Conservation (phyloP, 78 protist species). For the Protostelium mycophagum region DNA sequence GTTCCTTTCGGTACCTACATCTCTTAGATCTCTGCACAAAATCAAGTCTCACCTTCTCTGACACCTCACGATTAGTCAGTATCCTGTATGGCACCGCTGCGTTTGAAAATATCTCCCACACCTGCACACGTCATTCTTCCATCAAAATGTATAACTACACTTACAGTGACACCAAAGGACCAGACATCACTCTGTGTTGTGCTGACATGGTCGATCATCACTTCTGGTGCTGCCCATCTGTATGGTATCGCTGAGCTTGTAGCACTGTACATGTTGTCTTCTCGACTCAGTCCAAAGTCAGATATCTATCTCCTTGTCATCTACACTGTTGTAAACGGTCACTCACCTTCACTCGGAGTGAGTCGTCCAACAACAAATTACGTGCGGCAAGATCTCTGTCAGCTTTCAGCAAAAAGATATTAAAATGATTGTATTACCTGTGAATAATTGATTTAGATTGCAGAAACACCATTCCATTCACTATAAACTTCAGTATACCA, state of each 20-base stretch:
- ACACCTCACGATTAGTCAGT: not conserved
- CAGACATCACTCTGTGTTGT: not conserved
- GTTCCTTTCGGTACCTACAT: not conserved
- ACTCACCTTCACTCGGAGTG: not conserved
- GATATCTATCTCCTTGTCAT: not conserved
- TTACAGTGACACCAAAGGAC: not conserved
- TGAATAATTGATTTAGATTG: not conserved
- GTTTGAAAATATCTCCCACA: not conserved
- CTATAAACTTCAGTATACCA: no score
- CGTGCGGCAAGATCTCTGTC: not conserved
- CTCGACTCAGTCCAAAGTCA: not conserved
- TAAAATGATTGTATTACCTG: not conserved
- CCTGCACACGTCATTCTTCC: not conserved
- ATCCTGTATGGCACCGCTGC: not conserved
- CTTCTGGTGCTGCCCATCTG: not conserved
- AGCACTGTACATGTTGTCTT: not conserved
- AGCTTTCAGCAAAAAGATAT: not conserved
- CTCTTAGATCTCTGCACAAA: not conserved
- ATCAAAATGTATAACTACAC: not conserved
- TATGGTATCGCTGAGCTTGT: not conserved
- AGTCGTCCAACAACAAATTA: not conserved
- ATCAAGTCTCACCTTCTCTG: not conserved
- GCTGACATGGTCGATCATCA: not conserved
- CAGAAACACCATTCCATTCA: not conserved
- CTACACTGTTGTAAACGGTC: not conserved